Evolutionary conservation across 2,329 filamentous ascomycete species (phyloP), one percentile per base, ranked within the genome.

Genomic region (Seiridium cupressi): DNA sequence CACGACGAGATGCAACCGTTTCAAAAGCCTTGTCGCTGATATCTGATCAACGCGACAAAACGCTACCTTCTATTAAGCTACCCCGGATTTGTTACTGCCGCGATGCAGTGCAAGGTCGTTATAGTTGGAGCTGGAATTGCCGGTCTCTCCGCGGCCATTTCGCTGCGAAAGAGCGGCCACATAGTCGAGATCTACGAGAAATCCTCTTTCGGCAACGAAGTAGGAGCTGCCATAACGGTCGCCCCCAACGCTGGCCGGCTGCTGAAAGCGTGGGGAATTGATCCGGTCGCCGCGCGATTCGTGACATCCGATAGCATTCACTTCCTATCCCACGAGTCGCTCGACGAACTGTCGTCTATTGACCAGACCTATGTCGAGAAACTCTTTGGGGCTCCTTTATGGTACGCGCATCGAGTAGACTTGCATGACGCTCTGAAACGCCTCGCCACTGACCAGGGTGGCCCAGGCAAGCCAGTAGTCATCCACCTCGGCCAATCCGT

Each of bases 191-290:
- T 72, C 9, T 60, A 64, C 49, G 72, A 74, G 59, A 61, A 66
- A 4, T 69, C 68, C 4, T 60, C 63, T 3, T 51, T 76, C 55
- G 71, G 71, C 51, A 72, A 73, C 38, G 76, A 79, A 62, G 63
- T 76, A n/a, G 77, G 76, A 5, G 76, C 77, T 1, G 76, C 76
- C 3, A 75, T 79, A 42, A 67, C 69, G 13, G 64, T 78, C 7
- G 68, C 70, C 1, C 74, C 76, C 2, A 77, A 77, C 60, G 73
- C 68, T 1, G 67, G 66, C 1, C 68, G 74, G 1, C 65, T 73
- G 18, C 66, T 77, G 5, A 47, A 66, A 2, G 59, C 62, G 9
- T 74, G 71, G 68, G 73, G 72, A 5, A 66, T 77, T 46, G 72
- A 76, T 55, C 65, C 67, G 1, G 49, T 63, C 2, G 53, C 49